Evolutionary conservation across 768 basidiomycete genomes (phyloP).

Genomic region (Suillus ampliporus): DNA sequence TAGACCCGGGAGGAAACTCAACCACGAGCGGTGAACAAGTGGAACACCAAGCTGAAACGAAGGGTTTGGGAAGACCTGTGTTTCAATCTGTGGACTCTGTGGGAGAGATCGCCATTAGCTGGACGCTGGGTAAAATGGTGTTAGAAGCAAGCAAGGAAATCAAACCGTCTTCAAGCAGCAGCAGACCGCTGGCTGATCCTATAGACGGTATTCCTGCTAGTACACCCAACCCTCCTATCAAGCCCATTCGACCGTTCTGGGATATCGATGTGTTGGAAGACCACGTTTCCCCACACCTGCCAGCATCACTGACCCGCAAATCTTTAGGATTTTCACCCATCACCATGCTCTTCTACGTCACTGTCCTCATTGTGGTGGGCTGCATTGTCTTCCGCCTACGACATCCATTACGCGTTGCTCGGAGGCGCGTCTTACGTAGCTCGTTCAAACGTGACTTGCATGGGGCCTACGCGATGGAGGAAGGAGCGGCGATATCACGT

Average conservation of each 20-base stretch:
- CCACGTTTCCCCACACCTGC: conserved; percentile 68
- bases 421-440: conserved; percentile 52
- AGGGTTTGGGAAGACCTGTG: conserved; percentile 80
- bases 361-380: conserved; percentile 48
- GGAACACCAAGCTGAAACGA: conserved; percentile 74
- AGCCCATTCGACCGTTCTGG: conserved; percentile 69
- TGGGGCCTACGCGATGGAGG: conserved; percentile 52
- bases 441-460: conserved; percentile 39
- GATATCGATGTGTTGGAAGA: conserved; percentile 67
- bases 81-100: conserved; percentile 96
- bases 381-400: conserved; percentile 62
- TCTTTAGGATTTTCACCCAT: conserved; percentile 78
- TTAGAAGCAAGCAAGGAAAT: conserved; percentile 94
- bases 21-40: conserved; percentile 75
- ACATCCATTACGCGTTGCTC: conserved; percentile 51
- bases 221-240: conserved; percentile 52
- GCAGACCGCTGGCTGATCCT: conserved; percentile 72
- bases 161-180: conserved; percentile 49
- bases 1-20: conserved; percentile 82
- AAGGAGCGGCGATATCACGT: conserved; percentile 34
- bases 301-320: conserved; percentile 60
- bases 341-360: conserved; percentile 60
- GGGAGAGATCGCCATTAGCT: conserved; percentile 91
- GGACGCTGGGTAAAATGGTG: conserved; percentile 99
- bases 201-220: conserved; percentile 66